Conservation (phyloP, 768 basidiomycete species). For the Lentinula aciculospora region DNA sequence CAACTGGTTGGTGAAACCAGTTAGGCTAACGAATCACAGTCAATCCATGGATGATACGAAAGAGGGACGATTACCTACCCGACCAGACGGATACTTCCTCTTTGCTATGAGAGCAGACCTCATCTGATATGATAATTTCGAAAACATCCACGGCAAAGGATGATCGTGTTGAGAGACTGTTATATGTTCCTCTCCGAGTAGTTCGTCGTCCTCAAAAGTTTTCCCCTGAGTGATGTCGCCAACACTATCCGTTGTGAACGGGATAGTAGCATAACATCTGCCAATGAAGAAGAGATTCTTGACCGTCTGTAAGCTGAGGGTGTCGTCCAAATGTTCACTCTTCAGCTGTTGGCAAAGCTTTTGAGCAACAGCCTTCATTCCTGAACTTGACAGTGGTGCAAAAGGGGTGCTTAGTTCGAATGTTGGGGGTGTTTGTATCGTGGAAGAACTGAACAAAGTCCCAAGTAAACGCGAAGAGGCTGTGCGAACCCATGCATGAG, state of each 20-base stretch:
- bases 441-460: constrained; percentile 52
- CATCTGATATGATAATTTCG: constrained; percentile 85
- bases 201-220: constrained; percentile 18
- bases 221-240: constrained; percentile 24
- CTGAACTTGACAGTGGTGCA: constrained; percentile 45
- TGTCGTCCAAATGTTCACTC: constrained; percentile 70
- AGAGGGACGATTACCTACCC: constrained; percentile 29
- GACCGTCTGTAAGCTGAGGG: constrained; percentile 76
- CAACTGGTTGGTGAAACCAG: constrained; percentile 79
- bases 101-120: constrained; percentile 70
- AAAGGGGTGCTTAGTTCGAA: background rate
- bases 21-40: constrained; percentile 43
- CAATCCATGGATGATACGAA: background rate
- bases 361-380: constrained; percentile 66
- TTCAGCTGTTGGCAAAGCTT: constrained; percentile 76
- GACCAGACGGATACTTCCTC: constrained; percentile 42
- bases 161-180: constrained; percentile 25
- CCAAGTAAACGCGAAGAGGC: constrained; percentile 77
- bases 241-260: constrained; percentile 20
- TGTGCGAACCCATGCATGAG: constrained; percentile 92
- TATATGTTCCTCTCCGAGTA: constrained; percentile 22
- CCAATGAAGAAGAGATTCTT: constrained; percentile 94
- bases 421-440: constrained; percentile 29
- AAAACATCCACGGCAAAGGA: constrained; percentile 89
- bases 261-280: constrained; percentile 64